Conservation (phyloP, 2,329 filamentous ascomycete genomes). For the Periconia sp. region DNA sequence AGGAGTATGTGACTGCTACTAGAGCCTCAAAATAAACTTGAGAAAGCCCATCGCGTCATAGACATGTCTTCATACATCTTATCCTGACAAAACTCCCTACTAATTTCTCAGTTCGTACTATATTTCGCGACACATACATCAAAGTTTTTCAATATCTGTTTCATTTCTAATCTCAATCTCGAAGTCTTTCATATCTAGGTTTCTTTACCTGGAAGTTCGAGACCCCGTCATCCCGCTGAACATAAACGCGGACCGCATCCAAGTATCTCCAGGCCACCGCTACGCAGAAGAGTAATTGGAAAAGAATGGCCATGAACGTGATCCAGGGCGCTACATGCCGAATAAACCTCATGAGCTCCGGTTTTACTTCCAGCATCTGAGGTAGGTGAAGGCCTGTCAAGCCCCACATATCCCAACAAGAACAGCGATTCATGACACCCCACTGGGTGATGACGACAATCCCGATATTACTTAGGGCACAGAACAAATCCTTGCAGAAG, state of each 20-base stretch:
- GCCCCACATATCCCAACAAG: constrained; percentile 23
- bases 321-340: constrained; percentile 18
- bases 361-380: constrained; percentile 17
- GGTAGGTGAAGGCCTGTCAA: constrained; percentile 20
- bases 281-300: constrained; percentile 23
- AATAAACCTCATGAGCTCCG: constrained; percentile 22
- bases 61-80: no score
- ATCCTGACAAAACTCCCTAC: no score
- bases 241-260: constrained; percentile 24
- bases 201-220: constrained; percentile 14
- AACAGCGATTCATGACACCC: constrained; percentile 25
- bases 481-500: constrained; percentile 23
- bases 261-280: constrained; percentile 19
- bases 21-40: no score
- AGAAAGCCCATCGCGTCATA: no score
- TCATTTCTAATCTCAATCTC: no score
- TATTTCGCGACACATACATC: no score
- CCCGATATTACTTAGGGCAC: constrained; percentile 14
- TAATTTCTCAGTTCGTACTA: no score
- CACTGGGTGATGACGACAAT: constrained; percentile 21
- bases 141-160: no score
- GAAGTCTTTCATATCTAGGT: no score
- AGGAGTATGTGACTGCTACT: no score
- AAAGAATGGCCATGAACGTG: constrained; percentile 18
- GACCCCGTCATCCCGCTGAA: constrained; percentile 24